Conservation (phyloP, 2,329 filamentous ascomycete genomes). For the Raffaelea deltoideospora region DNA sequence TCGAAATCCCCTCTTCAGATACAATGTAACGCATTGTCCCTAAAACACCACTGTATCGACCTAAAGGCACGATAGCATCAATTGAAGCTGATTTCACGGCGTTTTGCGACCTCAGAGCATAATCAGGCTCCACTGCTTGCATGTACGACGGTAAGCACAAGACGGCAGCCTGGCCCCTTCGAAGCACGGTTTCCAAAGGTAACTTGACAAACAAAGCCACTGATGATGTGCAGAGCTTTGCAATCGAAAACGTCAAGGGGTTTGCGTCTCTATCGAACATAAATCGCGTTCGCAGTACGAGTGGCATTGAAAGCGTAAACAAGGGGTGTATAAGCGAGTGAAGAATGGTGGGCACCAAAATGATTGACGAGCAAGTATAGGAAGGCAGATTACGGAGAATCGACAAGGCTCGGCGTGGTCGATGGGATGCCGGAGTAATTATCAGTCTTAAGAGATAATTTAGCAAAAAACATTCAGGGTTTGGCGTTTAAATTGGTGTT, state of each 20-base stretch:
- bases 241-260: slow-evolving; percentile 66
- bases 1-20: slow-evolving; percentile 60
- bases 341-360: slow-evolving; percentile 72
- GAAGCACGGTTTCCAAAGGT: slow-evolving; percentile 80
- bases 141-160: slow-evolving; percentile 39
- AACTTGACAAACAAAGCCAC: slow-evolving; percentile 74
- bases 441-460: too few relatives aligned
- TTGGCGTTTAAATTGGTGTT: too few relatives aligned
- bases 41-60: slow-evolving; percentile 71
- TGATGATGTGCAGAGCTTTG: slow-evolving; percentile 67
- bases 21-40: slow-evolving; percentile 83
- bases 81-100: slow-evolving; percentile 19
- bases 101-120: too few relatives aligned
- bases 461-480: too few relatives aligned
- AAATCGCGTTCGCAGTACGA: slow-evolving; percentile 74
- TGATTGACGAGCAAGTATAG: slow-evolving; percentile 52
- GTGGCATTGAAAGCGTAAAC: slow-evolving; percentile 66
- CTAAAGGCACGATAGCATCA: slow-evolving; percentile 66
- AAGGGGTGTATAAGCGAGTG: slow-evolving; percentile 75
- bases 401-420: slow-evolving; percentile 62
- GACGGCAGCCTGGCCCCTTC: slow-evolving; percentile 71
- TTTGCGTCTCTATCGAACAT: slow-evolving; percentile 69
- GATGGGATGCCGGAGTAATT: slow-evolving; percentile 61
- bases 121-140: slow-evolving; percentile 30
- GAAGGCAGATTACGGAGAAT: slow-evolving; percentile 67